Percentiles rank a stretch among this genome's conserved stretches.
Evolutionary conservation across 345 rosid species (phyloP).

Genomic region (Excoecaria agallocha): DNA sequence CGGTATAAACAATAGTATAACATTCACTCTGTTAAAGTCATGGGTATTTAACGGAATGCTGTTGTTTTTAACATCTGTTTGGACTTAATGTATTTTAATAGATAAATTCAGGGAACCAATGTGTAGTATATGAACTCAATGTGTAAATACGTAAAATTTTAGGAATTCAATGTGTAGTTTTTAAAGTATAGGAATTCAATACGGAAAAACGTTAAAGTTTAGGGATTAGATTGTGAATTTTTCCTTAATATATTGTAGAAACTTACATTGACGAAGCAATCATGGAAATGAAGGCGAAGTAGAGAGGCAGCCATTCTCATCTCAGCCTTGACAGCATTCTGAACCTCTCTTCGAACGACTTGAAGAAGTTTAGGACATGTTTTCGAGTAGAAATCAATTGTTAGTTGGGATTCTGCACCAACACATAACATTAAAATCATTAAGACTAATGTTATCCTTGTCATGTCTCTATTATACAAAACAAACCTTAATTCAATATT

Average conservation of each 20-base stretch:
- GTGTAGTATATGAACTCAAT: too few relatives aligned
- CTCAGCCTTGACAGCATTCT: conserved; percentile 50
- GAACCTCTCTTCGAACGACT: conserved; percentile 46
- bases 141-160: too few relatives aligned
- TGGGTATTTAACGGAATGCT: too few relatives aligned
- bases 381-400: conserved; percentile 38
- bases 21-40: too few relatives aligned
- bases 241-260: background rate
- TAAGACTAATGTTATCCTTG: conserved; percentile 24
- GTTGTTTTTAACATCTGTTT: too few relatives aligned
- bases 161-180: too few relatives aligned
- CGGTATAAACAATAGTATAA: too few relatives aligned
- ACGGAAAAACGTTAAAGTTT: too few relatives aligned
- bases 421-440: conserved; percentile 30
- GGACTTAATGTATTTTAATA: too few relatives aligned
- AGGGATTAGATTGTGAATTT: too few relatives aligned
- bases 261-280: conserved; percentile 71
- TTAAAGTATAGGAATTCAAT: too few relatives aligned
- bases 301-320: conserved; percentile 71
- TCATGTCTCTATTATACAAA: conserved; percentile 20
- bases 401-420: conserved; percentile 48
- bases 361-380: conserved; percentile 48
- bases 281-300: conserved; percentile 63
- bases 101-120: too few relatives aligned
- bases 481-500: background rate